Conservation (phyloP, 2,329 filamentous ascomycete species). For the Pseudogymnoascus sp. region DNA sequence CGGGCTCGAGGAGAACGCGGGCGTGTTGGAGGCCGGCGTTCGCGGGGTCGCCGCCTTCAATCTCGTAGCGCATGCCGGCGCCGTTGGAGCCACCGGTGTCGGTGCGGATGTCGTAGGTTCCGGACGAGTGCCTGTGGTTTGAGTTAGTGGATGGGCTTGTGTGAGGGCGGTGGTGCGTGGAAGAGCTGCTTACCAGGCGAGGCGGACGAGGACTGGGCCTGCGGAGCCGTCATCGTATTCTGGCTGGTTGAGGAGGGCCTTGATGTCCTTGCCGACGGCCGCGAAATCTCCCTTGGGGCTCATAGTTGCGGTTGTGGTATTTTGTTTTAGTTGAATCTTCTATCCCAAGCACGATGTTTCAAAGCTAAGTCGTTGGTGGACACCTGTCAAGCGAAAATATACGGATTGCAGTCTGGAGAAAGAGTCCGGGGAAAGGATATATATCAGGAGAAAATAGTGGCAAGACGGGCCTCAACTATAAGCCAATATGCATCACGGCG, state of each 20-base stretch:
- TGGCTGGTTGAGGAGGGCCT: conserved; percentile 46
- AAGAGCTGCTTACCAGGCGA: conserved; percentile 45
- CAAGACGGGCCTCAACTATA: conserved; percentile 1
- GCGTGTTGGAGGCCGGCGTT: conserved; percentile 57
- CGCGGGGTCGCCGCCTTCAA: conserved; percentile 54
- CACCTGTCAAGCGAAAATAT: not conserved
- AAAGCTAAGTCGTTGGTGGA: not conserved
- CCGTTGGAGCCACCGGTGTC: conserved; percentile 57
- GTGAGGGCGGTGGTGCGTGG: not conserved
- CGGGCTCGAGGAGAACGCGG: conserved; percentile 53
- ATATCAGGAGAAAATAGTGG: not conserved
- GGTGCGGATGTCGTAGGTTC: conserved; percentile 50
- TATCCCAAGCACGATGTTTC: not conserved
- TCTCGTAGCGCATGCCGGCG: conserved; percentile 57
- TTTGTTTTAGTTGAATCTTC: not conserved
- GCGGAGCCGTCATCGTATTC: conserved; percentile 57
- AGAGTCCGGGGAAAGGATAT: conserved; percentile 1
- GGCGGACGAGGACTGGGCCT: conserved; percentile 53
- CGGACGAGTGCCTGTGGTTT: conserved; percentile 46
- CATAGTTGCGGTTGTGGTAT: not conserved
- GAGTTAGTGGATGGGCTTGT: conserved; percentile 5
- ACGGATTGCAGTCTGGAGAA: conserved; percentile 3
- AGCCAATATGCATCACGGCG: conserved; percentile 2
- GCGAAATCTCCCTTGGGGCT: conserved; percentile 52
- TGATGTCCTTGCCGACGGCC: conserved; percentile 46